Percentiles rank a stretch among this genome's conserved stretches.
Conservation (phyloP, 2,329 filamentous ascomycete species). For the Colletotrichum tamarilloi region DNA sequence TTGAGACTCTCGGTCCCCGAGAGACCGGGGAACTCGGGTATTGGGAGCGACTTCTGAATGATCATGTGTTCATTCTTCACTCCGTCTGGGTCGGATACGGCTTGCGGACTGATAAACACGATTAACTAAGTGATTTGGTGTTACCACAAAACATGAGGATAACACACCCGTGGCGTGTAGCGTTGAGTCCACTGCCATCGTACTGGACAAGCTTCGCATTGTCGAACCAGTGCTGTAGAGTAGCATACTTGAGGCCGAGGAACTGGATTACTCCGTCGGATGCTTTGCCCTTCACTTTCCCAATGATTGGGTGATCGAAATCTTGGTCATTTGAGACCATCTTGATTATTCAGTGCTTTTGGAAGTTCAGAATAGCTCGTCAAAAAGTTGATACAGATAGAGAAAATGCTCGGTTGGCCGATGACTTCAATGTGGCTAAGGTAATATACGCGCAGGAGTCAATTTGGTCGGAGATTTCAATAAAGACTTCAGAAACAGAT, state of each 20-base stretch:
- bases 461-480: background rate
- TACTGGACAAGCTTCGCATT: slow-evolving; percentile 28
- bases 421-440: background rate
- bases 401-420: background rate
- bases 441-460: background rate
- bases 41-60: slow-evolving; percentile 59
- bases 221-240: slow-evolving; percentile 36
- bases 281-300: background rate
- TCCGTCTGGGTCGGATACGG: slow-evolving; percentile 51
- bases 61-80: slow-evolving; percentile 58
- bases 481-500: background rate
- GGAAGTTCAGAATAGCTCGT: background rate
- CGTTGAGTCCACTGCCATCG: slow-evolving; percentile 39
- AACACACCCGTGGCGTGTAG: slow-evolving; percentile 48
- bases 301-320: slow-evolving; percentile 19
- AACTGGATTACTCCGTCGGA: slow-evolving; percentile 36
- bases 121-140: background rate
- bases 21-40: slow-evolving; percentile 46
- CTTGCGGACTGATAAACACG: slow-evolving; percentile 44
- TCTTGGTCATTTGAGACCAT: background rate
- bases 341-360: background rate
- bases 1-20: slow-evolving; percentile 63
- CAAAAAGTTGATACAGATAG: background rate
- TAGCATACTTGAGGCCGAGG: slow-evolving; percentile 40
- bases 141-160: background rate